Percentiles rank a stretch among this genome's conserved stretches.
Conservation (phyloP, 2,329 filamentous ascomycete species). For the Pseudogymnoascus sp. region DNA sequence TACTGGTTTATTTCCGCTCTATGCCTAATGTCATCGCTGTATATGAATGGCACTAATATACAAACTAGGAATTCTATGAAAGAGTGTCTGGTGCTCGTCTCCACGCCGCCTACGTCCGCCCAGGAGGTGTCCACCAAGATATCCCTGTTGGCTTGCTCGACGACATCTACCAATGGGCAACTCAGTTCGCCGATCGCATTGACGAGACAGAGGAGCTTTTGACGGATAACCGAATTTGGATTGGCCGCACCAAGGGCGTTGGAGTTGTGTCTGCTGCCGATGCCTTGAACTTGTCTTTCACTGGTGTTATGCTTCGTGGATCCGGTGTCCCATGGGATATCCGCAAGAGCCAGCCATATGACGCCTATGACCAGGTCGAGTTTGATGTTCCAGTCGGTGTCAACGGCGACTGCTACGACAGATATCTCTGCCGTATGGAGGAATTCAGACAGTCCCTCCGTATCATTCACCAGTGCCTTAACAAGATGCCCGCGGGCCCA, state of each 20-base stretch:
- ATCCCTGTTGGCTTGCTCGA: slow-evolving; percentile 88
- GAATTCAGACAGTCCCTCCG: slow-evolving; percentile 97
- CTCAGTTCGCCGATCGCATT: slow-evolving; percentile 95
- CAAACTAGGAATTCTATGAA: slow-evolving; percentile 90
- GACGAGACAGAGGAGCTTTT: slow-evolving; percentile 98
- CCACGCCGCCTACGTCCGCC: slow-evolving; percentile 93
- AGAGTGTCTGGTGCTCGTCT: slow-evolving; percentile 96
- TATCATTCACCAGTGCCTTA: slow-evolving; percentile 97
- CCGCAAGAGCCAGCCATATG: slow-evolving; percentile 93
- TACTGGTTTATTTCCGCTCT: not conserved
- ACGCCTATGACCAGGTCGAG: slow-evolving; percentile 95
- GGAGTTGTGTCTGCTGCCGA: slow-evolving; percentile 88
- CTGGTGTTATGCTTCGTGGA: slow-evolving; percentile 94
- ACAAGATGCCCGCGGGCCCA: slow-evolving; percentile 95
- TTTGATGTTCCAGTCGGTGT: slow-evolving; percentile 96
- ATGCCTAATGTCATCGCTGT: not conserved
- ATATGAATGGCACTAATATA: slow-evolving; percentile 17
- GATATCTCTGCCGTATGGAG: slow-evolving; percentile 98
- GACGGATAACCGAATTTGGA: slow-evolving; percentile 99
- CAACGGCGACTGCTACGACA: slow-evolving; percentile 98
- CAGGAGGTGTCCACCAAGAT: slow-evolving; percentile 94
- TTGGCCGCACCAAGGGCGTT: slow-evolving; percentile 81
- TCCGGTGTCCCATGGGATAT: slow-evolving; percentile 95
- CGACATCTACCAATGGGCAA: slow-evolving; percentile 99
- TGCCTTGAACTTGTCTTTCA: slow-evolving; percentile 95